A percentile compares a stretch with the other conserved stretches of the same genome.
Evolutionary conservation across 345 rosid species (phyloP).

Genomic region (Arabidopsis arenosa): DNA sequence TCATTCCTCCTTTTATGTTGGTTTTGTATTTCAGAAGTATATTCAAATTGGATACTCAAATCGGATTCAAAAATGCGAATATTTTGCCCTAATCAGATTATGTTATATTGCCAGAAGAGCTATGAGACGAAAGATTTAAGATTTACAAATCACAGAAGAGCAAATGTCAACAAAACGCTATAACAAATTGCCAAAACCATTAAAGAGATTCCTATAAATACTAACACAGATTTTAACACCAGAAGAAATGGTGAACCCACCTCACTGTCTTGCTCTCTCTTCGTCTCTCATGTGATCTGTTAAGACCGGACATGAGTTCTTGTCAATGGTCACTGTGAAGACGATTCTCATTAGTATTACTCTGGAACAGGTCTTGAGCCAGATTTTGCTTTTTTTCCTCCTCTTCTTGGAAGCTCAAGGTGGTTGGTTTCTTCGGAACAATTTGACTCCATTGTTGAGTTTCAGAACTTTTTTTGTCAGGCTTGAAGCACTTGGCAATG

Average conservation of each 20-base stretch:
- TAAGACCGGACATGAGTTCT: constrained; percentile 12
- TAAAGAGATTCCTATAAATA: constrained; percentile 13
- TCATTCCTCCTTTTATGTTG: neutral
- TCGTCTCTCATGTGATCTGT: constrained; percentile 21
- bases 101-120: neutral
- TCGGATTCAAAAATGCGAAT: neutral
- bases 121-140: constrained; percentile 54
- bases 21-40: too few relatives aligned
- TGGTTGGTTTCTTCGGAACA: constrained; percentile 31
- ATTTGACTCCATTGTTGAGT: constrained; percentile 16
- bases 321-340: neutral
- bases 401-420: constrained; percentile 19
- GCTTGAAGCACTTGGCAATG: constrained; percentile 98
- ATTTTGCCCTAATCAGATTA: neutral
- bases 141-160: constrained; percentile 43
- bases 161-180: constrained; percentile 25
- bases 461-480: constrained; percentile 46
- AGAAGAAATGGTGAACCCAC: constrained; percentile 48
- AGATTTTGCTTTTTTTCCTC: constrained; percentile 6
- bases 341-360: neutral
- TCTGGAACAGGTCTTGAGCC: constrained; percentile 12
- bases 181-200: constrained; percentile 17
- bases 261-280: constrained; percentile 40
- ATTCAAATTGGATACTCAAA: too few relatives aligned
- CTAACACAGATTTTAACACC: constrained; percentile 16